Evolutionary conservation across 108 stramenopile species (phyloP), one percentile per base, ranked within the genome.

Genomic region (Schizochytrium sp.): DNA sequence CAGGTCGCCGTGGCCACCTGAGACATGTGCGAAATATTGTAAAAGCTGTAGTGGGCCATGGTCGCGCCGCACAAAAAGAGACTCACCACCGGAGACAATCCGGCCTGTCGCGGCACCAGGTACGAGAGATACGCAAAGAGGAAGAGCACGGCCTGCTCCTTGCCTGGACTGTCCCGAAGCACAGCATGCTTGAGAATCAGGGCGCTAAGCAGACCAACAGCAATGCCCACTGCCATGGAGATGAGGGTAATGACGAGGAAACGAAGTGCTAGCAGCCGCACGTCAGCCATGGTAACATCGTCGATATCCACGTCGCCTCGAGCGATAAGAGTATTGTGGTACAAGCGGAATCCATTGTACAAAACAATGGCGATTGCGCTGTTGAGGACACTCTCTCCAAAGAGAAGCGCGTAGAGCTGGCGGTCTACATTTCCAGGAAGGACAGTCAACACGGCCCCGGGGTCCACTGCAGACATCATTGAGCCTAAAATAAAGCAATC

Each of bases 311-410:
- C 63, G 51, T 83, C 76, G 51, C 76, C 76, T 12, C 76, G 76
- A 1, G 12, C 76, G 16, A 83, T 5, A 4, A 83, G 76, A 14
- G 51, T 53, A 4, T 83, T 53, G 92, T 97, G 97, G 89, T 93
- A 97, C 60, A 93, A 92, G 28, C 93, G 91, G 89, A 99, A 98
- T 3, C 97, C 97, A 60, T 96, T 96, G 94, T 98, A 99, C 19
- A 99, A 88, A 23, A 97, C 97, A 93, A 99, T 97, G n/a, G 97
- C 97, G 53, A 99, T 95, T 21, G 98, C 98, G 93, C 98, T 97
- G 90, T 99, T 99, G 44, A 99, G 91, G 10, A 99, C 97, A 63
- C 76, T 89, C 87, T 99, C 98, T 69, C 98, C 98, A 92, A 99
- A 98, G 60, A 97, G 96, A 51, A 98, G 91, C 72, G 94, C 94